Evolutionary conservation across 768 basidiomycete genomes (phyloP), one percentile per base, ranked within the genome.

Genomic region (Clitopilus passeckerianus): DNA sequence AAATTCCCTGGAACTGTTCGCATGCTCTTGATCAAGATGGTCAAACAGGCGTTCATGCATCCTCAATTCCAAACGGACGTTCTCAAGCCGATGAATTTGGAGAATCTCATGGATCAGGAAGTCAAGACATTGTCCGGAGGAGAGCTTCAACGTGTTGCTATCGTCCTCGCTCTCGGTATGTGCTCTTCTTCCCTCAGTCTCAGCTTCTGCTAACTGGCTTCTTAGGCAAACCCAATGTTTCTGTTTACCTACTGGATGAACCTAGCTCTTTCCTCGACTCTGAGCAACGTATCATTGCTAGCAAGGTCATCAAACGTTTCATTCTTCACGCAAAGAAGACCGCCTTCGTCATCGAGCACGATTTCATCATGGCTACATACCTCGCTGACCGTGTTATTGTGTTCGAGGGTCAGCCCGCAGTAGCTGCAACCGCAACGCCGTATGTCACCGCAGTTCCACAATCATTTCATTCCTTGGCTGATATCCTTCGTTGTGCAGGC

Each of bases 311-410:
- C 79, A 98, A 99, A 75, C 87, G 96, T 85, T 98, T 96, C 75
- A 93, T 99, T 68, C 86, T 98, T 30, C 91, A 97, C 69, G 85
- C 94, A 14, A 97, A 97, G 80, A 95, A 95, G 77, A 98, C 95
- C 1, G 97, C 97, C 0, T 98, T 99, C 72, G 84, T 99, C 67
- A 98, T 99, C 69, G 97, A 99, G 82, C 97, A 99, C 86, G 96
- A 98, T 79, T 98, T 99, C 74, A 97, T 98, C 78, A 98, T 98
- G 96, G 95, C 96, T 3, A 98, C 96, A 1, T 98, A 99, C 74
- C 90, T 99, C 58, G 96, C 97, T 43, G 97, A 99, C 71, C 90
- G 96, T 52, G 94, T 97, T 67, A 94, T 96, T 60, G 93, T 95
- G 12, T 95, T 93, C 66, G 88, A 91, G 70, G 92, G 92, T 37